phyloP scores from a whole-genome alignment of 2,329 filamentous ascomycete species.

The Huntiella moniliformis region DNA sequence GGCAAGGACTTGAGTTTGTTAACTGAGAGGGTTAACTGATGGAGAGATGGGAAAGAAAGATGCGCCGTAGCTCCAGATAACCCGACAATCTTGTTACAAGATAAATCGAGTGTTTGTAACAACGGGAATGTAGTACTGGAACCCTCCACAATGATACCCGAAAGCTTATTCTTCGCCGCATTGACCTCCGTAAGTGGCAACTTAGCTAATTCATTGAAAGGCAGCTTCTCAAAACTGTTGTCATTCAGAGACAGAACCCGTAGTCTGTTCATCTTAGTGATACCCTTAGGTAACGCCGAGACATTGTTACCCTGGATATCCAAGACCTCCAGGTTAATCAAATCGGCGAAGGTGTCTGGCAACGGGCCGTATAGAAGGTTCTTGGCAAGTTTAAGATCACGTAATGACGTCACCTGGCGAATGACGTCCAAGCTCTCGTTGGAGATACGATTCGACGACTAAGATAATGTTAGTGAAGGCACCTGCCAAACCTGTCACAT shows the following conservation, averaged over 20 bases:
- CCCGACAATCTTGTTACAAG: conserved; percentile 51
- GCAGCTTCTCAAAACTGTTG: conserved; percentile 55
- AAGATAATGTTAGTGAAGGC: conserved; percentile 9
- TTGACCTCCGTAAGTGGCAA: conserved; percentile 56
- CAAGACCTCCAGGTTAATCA: conserved; percentile 56
- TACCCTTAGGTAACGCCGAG: conserved; percentile 41
- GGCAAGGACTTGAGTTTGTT: conserved; percentile 63
- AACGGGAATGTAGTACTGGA: conserved; percentile 32
- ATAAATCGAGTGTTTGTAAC: conserved; percentile 60
- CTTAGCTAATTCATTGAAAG: conserved; percentile 47
- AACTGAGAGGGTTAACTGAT: conserved; percentile 56
- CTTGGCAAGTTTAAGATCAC: conserved; percentile 64
- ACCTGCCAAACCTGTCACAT: conserved; percentile 8
- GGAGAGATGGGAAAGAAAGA: conserved; percentile 51
- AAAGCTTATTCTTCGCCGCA: conserved; percentile 60
- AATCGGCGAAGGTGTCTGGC: conserved; percentile 38
- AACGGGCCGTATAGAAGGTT: conserved; percentile 56
- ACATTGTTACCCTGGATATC: conserved; percentile 71
- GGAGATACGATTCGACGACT: conserved; percentile 66
- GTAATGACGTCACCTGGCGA: conserved; percentile 50
- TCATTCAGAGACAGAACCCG: conserved; percentile 62
- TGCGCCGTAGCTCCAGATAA: conserved; percentile 25
- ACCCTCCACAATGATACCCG: conserved; percentile 50
- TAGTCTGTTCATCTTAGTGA: conserved; percentile 50
- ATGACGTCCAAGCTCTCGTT: conserved; percentile 56